A percentile compares a stretch with the other conserved stretches of the same genome.
phyloP scores from a whole-genome alignment of 441 rosid genomes.

The Gossypium trilobum region DNA sequence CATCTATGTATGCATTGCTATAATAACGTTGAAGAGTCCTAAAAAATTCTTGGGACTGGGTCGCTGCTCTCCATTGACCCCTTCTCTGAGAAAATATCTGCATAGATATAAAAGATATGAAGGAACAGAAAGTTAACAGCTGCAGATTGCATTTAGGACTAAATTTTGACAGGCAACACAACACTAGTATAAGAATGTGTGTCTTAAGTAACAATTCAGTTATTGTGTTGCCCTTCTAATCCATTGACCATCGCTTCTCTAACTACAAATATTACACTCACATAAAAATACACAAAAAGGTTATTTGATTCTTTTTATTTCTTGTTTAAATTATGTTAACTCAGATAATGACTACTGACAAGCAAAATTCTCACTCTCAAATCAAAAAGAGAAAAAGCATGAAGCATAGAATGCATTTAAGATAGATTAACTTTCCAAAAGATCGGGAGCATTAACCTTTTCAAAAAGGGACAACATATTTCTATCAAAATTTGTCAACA shows the following conservation, averaged over 20 bases:
- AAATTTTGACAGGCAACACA: background rate
- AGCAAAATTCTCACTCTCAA: background rate
- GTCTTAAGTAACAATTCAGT: background rate
- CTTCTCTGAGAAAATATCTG: conserved; percentile 91
- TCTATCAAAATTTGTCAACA: background rate
- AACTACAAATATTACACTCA: background rate
- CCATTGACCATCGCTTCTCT: background rate
- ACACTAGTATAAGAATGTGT: background rate
- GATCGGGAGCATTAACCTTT: background rate
- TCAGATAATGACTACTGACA: background rate
- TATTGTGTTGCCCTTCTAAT: background rate
- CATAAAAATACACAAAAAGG: background rate
- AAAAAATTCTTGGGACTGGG: conserved; percentile 98
- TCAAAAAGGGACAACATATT: background rate
- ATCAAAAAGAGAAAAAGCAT: background rate
- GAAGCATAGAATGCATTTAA: background rate
- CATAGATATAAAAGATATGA: conserved; percentile 14
- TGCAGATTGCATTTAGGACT: background rate
- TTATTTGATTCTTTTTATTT: background rate
- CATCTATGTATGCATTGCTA: conserved; percentile 95
- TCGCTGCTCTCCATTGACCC: conserved; percentile 99
- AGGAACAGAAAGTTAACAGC: background rate
- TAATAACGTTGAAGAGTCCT: conserved; percentile 94
- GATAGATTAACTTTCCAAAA: background rate
- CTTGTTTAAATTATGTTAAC: background rate